phyloP scores from a whole-genome alignment of 83 land plant species.

The Isoetes engelmannii region DNA sequence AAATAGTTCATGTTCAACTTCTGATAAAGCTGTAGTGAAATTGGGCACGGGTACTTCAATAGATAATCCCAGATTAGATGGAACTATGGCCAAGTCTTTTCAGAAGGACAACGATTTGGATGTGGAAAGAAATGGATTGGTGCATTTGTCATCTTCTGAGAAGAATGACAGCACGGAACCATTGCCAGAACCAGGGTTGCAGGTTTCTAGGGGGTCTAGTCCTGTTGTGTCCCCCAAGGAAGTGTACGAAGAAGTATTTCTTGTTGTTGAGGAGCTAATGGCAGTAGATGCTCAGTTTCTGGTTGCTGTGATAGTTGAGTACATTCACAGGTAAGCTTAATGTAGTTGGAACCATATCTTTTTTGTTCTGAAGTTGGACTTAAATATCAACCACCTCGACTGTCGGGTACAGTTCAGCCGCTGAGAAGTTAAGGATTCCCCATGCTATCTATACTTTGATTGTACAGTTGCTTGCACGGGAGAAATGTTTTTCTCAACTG shows the following conservation, averaged over 20 bases:
- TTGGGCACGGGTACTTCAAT: background rate
- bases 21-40: background rate
- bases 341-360: no score
- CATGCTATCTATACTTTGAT: background rate
- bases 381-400: no score
- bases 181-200: no score
- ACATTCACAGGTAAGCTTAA: conserved; percentile 59
- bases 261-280: conserved; percentile 78
- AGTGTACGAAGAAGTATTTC: conserved; percentile 63
- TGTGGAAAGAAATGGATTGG: background rate
- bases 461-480: no score
- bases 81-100: background rate
- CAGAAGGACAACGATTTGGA: background rate
- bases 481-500: no score
- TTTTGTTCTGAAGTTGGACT: no score
- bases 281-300: conserved; percentile 63
- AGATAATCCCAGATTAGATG: background rate
- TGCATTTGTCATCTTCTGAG: no score
- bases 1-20: background rate
- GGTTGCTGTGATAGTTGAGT: conserved; percentile 65
- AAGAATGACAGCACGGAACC: no score
- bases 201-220: conserved; percentile 35
- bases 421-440: no score
- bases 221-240: conserved; percentile 79
- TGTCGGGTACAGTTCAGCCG: no score